Percentiles rank a stretch among this genome's conserved stretches.
Conservation (phyloP, 2,329 filamentous ascomycete genomes). For the Xylariales sp. region DNA sequence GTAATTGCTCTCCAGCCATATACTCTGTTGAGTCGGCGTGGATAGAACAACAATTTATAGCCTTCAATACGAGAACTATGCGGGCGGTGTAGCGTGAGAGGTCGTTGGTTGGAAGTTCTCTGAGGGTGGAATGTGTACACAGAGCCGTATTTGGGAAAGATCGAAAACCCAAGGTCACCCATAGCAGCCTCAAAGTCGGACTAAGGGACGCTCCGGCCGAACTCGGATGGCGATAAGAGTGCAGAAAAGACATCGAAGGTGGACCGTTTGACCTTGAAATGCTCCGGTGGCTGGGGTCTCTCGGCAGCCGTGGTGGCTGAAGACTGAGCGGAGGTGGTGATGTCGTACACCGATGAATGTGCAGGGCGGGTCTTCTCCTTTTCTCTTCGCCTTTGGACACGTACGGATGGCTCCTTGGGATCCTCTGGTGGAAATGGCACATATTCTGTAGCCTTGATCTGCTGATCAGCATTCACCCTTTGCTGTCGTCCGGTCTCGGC, state of each 20-base stretch:
- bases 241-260: conserved; percentile 33
- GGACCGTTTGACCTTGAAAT: conserved; percentile 32
- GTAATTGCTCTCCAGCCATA: conserved; percentile 33
- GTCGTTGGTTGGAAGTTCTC: conserved; percentile 18
- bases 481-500: conserved; percentile 11
- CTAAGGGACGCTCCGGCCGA: conserved; percentile 31
- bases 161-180: conserved; percentile 35
- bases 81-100: conserved; percentile 33
- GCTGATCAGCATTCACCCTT: conserved; percentile 7
- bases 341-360: conserved; percentile 30
- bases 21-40: conserved; percentile 25
- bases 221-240: conserved; percentile 26
- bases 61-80: conserved; percentile 33
- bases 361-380: conserved; percentile 41
- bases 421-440: conserved; percentile 15
- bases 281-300: conserved; percentile 1
- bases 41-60: conserved; percentile 20
- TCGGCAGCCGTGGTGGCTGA: neutral
- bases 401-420: conserved; percentile 16
- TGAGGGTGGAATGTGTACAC: conserved; percentile 36
- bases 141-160: conserved; percentile 34
- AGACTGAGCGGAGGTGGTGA: conserved; percentile 12
- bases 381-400: conserved; percentile 29
- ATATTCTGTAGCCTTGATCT: conserved; percentile 10
- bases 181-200: conserved; percentile 35